Evolutionary conservation across 768 basidiomycete species (phyloP).

Genomic region (Peribolospora kevripleyi): DNA sequence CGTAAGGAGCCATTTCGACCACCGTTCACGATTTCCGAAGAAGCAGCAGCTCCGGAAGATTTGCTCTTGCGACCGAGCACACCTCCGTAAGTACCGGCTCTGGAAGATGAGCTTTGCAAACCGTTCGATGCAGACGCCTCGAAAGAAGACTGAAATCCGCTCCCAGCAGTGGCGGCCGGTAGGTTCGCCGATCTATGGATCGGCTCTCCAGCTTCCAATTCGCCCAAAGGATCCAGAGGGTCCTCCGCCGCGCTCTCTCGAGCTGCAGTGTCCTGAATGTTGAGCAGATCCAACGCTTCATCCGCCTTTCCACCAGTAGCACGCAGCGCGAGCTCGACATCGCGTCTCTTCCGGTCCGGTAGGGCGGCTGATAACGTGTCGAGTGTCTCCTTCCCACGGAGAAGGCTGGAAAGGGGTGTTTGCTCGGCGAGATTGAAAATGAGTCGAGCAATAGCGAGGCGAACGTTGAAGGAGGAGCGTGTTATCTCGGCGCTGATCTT

Average conservation of each 20-base stretch:
- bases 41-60: too few species aligned
- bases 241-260: constrained; percentile 4
- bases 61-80: background rate
- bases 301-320: constrained; percentile 10
- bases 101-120: background rate
- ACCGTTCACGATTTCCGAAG: too few species aligned
- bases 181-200: too few species aligned
- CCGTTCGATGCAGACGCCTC: background rate
- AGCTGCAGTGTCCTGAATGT: constrained; percentile 2
- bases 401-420: too few species aligned
- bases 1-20: background rate
- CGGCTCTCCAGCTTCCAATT: background rate
- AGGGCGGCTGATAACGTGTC: too few species aligned
- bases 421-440: too few species aligned
- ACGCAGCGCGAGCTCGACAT: constrained; percentile 4
- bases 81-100: background rate
- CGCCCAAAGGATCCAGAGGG: background rate
- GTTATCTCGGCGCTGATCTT: too few species aligned
- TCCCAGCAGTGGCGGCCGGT: too few species aligned
- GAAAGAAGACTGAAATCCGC: background rate
- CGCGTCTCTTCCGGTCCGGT: too few species aligned
- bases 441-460: too few species aligned
- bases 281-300: constrained; percentile 11
- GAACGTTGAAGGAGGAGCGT: too few species aligned
- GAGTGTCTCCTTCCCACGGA: too few species aligned